Conservation (phyloP, 345 rosid genomes). For the Durio zibethinus region DNA sequence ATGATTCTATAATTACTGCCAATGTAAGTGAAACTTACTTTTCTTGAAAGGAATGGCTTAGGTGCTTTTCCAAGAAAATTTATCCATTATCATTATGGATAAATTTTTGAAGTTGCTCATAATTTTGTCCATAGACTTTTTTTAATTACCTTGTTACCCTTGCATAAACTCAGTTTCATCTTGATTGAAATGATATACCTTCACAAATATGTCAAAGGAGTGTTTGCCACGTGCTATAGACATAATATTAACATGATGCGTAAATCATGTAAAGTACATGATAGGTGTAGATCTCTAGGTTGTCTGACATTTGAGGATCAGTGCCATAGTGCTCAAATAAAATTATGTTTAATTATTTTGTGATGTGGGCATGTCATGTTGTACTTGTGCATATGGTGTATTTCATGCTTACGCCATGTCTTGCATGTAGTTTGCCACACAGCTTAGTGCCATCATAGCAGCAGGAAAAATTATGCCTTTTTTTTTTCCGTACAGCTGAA, state of each 20-base stretch:
- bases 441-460: not conserved
- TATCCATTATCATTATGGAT: not conserved
- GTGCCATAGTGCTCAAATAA: not conserved
- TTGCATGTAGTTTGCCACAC: not conserved
- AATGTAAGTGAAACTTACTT: slow-evolving; percentile 43
- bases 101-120: not conserved
- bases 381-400: not conserved
- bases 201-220: not conserved
- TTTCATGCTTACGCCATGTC: not conserved
- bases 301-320: slow-evolving; percentile 3
- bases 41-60: not conserved
- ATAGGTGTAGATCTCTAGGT: not conserved
- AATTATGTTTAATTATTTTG: not conserved
- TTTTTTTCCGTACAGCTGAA: not conserved
- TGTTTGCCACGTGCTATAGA: not conserved
- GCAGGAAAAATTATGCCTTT: not conserved
- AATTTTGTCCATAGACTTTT: not conserved
- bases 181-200: not conserved
- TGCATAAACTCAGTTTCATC: not conserved
- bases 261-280: not conserved
- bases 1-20: slow-evolving; percentile 77
- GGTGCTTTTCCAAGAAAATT: not conserved
- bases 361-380: not conserved
- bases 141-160: not conserved
- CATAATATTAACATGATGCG: not conserved